These are phyloP conservation scores for Paramarasmius palmivorus DNA, from an alignment of 1,284 basidiomycete species.

Conservation along the genomic window DNA sequence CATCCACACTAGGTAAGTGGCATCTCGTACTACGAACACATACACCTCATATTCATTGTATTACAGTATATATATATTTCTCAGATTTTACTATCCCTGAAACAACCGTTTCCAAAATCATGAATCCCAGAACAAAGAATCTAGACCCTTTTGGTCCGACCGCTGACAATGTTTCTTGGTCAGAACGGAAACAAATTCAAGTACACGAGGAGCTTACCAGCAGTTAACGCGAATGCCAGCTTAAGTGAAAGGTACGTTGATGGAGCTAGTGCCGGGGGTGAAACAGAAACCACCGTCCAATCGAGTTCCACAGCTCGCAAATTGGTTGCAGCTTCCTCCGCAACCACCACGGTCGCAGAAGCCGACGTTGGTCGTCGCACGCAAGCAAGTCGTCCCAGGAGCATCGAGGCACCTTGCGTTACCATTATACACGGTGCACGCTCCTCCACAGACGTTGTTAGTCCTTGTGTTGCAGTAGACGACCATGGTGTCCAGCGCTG, in stretches of 20 bases:
- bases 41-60: no score
- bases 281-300: conserved; percentile 23
- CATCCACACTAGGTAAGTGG: no score
- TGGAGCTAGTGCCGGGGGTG: conserved; percentile 26
- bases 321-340: conserved; percentile 23
- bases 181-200: no score
- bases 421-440: conserved; percentile 26
- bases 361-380: conserved; percentile 25
- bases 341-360: conserved; percentile 26
- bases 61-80: no score
- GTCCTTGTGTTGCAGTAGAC: conserved; percentile 21
- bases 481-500: conserved; percentile 20
- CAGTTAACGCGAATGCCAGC: no score
- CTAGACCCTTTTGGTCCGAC: no score
- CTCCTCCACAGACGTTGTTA: conserved; percentile 21
- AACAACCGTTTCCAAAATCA: no score
- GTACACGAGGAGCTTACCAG: no score
- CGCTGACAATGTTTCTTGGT: no score
- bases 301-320: conserved; percentile 17
- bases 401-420: conserved; percentile 21
- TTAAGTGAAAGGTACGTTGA: conserved; percentile 7
- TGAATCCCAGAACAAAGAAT: no score
- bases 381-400: conserved; percentile 25
- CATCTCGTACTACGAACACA: no score
- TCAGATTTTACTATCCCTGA: no score